phyloP scores from a whole-genome alignment of 2,329 filamentous ascomycete species.

The Diaporthe longicolla region DNA sequence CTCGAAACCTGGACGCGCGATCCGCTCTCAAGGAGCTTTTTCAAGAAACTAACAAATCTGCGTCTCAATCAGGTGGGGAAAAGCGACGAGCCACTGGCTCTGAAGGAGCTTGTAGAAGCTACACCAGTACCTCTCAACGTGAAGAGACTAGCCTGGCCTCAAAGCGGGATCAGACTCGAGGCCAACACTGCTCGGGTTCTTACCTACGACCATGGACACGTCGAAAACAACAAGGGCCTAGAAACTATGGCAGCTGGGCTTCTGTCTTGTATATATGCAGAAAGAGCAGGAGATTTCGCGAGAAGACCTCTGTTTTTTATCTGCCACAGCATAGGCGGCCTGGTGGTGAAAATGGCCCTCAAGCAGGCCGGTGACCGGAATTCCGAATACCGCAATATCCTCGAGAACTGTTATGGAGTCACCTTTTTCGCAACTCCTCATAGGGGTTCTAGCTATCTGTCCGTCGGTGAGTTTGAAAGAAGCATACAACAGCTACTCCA shows the following conservation, averaged over 20 bases:
- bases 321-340: constrained; percentile 69
- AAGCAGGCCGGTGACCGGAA: constrained; percentile 57
- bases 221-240: constrained; percentile 55
- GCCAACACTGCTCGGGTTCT: constrained; percentile 61
- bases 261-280: constrained; percentile 53
- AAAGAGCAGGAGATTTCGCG: constrained; percentile 43
- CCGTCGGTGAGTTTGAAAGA: constrained; percentile 63
- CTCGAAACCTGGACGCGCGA: constrained; percentile 64
- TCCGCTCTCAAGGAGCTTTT: constrained; percentile 60
- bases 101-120: neutral
- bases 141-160: constrained; percentile 59
- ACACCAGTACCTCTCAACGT: neutral
- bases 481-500: constrained; percentile 66
- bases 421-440: constrained; percentile 72
- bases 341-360: constrained; percentile 68
- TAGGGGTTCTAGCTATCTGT: constrained; percentile 71
- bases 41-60: constrained; percentile 48
- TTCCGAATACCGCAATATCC: constrained; percentile 56
- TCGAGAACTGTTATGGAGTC: constrained; percentile 68
- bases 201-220: constrained; percentile 61
- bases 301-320: constrained; percentile 68
- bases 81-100: neutral
- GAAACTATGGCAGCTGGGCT: constrained; percentile 60
- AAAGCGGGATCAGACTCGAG: constrained; percentile 63
- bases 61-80: constrained; percentile 45